Percentiles rank a stretch among this genome's conserved stretches.
Evolutionary conservation across 257 asterid species (phyloP).

Genomic region (Solanum sitiens): DNA sequence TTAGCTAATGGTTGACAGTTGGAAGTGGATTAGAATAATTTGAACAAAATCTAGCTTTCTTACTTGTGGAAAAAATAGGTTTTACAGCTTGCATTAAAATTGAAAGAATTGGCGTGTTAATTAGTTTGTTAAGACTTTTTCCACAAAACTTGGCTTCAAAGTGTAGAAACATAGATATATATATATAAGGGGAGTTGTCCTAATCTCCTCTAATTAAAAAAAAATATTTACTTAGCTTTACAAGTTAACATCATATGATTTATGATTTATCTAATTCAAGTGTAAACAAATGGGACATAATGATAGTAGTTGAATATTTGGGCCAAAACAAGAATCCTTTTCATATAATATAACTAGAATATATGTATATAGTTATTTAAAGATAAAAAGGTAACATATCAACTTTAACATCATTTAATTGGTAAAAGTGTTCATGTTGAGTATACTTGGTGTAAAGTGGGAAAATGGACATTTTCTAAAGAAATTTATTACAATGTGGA

Average conservation of each 20-base stretch:
- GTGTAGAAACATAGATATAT: background rate
- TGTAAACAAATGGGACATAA: background rate
- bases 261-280: background rate
- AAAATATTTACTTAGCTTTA: background rate
- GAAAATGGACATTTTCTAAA: background rate
- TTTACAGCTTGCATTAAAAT: background rate
- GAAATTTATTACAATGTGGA: background rate
- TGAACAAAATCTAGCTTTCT: background rate
- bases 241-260: background rate
- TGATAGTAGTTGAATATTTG: background rate
- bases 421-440: background rate
- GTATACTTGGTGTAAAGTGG: background rate
- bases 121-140: background rate
- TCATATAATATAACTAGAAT: no score
- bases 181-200: background rate
- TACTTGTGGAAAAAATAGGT: background rate
- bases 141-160: background rate
- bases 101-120: background rate
- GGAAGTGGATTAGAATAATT: background rate
- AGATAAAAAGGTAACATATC: background rate
- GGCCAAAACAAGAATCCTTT: background rate
- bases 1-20: background rate
- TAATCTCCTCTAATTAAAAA: background rate
- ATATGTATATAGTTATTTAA: background rate
- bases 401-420: background rate